Conservation (phyloP, 257 asterid species). For the Solanum neorickii region DNA sequence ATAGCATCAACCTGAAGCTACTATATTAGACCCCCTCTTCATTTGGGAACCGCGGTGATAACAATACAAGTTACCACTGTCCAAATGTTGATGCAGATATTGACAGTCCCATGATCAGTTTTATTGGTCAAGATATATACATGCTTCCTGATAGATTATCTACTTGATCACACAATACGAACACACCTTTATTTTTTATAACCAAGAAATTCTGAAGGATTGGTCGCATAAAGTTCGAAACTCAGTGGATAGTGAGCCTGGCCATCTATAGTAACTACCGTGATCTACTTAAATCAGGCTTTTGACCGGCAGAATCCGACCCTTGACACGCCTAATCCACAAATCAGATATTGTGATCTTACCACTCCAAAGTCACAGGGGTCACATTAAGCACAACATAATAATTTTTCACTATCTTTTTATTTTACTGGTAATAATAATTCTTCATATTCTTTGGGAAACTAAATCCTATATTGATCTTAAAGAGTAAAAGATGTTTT, state of each 20-base stretch:
- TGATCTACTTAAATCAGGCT: not conserved
- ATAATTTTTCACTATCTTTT: not conserved
- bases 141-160: not conserved
- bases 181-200: not conserved
- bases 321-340: not conserved
- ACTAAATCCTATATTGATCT: not conserved
- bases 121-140: not conserved
- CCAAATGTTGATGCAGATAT: not conserved
- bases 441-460: not conserved
- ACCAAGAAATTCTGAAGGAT: not conserved
- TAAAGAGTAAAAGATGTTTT: not conserved
- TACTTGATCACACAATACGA: not conserved
- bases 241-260: not conserved
- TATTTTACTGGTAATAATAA: not conserved
- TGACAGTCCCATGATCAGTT: not conserved
- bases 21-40: not conserved
- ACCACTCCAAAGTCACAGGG: not conserved
- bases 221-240: not conserved
- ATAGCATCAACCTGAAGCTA: not conserved
- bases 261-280: not conserved
- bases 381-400: not conserved
- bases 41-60: not conserved
- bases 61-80: not conserved
- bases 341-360: not conserved
- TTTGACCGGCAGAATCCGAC: not conserved